A percentile compares a stretch with the other conserved stretches of the same genome.
Conservation (phyloP, 176 grass and related monocot species). For the Aegilops speltoides region DNA sequence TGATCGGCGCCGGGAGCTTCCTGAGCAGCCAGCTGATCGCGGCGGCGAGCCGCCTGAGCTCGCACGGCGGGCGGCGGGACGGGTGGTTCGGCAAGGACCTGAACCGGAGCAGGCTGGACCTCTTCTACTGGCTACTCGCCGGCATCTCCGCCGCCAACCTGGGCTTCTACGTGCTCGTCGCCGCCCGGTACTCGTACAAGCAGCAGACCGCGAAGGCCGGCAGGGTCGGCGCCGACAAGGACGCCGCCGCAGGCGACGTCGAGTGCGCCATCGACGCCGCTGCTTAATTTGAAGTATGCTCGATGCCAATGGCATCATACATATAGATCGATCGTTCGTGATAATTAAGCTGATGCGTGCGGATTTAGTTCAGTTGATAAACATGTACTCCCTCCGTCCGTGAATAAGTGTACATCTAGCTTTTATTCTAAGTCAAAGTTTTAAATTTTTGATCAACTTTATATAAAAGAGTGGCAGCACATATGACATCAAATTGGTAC, state of each 20-base stretch:
- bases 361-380: background rate
- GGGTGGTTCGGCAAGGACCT: constrained; percentile 82
- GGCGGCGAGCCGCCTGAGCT: constrained; percentile 40
- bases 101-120: constrained; percentile 61
- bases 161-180: constrained; percentile 45
- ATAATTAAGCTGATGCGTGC: background rate
- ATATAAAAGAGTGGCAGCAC: no score
- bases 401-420: no score
- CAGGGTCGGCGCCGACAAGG: constrained; percentile 34
- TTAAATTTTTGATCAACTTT: no score
- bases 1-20: constrained; percentile 72
- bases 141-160: constrained; percentile 46
- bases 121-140: constrained; percentile 71
- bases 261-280: constrained; percentile 1
- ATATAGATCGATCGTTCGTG: background rate
- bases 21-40: constrained; percentile 66
- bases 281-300: background rate
- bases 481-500: no score
- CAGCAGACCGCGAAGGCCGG: constrained; percentile 26
- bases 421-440: no score
- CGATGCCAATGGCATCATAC: background rate
- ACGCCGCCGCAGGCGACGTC: constrained; percentile 15
- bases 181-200: constrained; percentile 74
- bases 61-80: background rate
- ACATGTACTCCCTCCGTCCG: background rate